Evolutionary conservation across 371 early-diverging fungal species (phyloP).

Genomic region (Mortierella sp.): DNA sequence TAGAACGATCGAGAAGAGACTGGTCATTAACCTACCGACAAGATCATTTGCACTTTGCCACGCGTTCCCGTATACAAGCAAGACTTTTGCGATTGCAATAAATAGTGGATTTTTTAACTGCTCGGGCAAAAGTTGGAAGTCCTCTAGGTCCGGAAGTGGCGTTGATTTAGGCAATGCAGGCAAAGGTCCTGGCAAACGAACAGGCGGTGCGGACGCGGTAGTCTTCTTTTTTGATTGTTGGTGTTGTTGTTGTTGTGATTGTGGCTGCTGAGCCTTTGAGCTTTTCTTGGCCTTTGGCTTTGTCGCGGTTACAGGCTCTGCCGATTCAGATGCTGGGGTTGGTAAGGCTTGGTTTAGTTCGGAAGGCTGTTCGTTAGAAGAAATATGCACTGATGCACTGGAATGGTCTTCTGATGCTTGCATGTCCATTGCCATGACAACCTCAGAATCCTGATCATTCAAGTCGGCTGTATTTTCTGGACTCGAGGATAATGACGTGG

Average conservation of each 20-base stretch:
- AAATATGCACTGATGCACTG: no score
- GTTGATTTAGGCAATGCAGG: slow-evolving; percentile 29
- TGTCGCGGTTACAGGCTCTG: slow-evolving; percentile 3
- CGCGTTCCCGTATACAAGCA: slow-evolving; percentile 49
- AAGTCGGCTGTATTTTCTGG: background rate
- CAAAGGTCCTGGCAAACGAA: slow-evolving; percentile 29
- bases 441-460: background rate
- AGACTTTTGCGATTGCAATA: slow-evolving; percentile 42
- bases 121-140: slow-evolving; percentile 39
- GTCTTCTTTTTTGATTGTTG: slow-evolving; percentile 14
- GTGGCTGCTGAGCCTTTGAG: no score
- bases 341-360: background rate
- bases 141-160: slow-evolving; percentile 33
- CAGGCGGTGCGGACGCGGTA: background rate
- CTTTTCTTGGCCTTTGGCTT: background rate
- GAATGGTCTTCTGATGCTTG: background rate
- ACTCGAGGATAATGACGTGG: slow-evolving; percentile 1
- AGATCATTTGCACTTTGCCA: slow-evolving; percentile 52
- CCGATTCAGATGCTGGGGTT: background rate
- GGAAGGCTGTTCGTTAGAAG: no score
- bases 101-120: slow-evolving; percentile 48
- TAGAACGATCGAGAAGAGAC: background rate
- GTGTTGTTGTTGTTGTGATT: no score
- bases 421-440: background rate
- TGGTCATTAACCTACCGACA: slow-evolving; percentile 29